Evolutionary conservation across 148 eudicot genomes (phyloP).

Genomic region (Camellia lanceoleosa): DNA sequence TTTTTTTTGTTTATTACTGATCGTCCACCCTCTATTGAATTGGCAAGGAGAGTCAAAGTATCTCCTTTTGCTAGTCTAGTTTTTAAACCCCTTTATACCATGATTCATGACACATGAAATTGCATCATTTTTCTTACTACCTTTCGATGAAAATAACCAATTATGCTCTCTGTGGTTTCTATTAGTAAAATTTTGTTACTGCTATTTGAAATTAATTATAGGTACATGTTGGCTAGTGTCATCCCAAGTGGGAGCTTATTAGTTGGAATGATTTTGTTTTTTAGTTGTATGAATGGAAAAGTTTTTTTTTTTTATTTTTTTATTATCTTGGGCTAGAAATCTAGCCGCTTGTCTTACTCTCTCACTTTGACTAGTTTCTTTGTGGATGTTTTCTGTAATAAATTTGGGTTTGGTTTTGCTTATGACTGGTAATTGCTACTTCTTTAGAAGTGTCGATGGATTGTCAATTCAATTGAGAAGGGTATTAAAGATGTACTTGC

Average conservation of each 20-base stretch:
- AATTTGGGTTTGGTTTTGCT: neutral
- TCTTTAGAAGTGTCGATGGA: too few species aligned
- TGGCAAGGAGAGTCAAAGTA: neutral
- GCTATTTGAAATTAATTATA: neutral
- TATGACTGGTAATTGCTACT: neutral
- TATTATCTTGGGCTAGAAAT: neutral
- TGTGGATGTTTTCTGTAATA: neutral
- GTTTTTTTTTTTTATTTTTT: too few species aligned
- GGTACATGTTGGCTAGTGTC: too few species aligned
- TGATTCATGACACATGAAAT: neutral
- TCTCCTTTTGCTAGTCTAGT: neutral
- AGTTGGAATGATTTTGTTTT: neutral
- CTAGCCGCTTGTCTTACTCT: neutral
- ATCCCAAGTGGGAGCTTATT: neutral
- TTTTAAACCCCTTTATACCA: neutral
- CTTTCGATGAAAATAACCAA: neutral
- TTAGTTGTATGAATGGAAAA: neutral
- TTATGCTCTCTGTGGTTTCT: neutral
- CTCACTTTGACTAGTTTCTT: neutral
- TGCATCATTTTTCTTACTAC: neutral
- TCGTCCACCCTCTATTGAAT: neutral
- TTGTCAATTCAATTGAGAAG: too few species aligned
- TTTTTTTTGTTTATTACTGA: neutral
- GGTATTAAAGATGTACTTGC: too few species aligned
- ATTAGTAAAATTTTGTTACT: too few species aligned